Evolutionary conservation across 2,329 filamentous ascomycete species (phyloP), one percentile per base, ranked within the genome.

Genomic region (Fusarium abutilonis): DNA sequence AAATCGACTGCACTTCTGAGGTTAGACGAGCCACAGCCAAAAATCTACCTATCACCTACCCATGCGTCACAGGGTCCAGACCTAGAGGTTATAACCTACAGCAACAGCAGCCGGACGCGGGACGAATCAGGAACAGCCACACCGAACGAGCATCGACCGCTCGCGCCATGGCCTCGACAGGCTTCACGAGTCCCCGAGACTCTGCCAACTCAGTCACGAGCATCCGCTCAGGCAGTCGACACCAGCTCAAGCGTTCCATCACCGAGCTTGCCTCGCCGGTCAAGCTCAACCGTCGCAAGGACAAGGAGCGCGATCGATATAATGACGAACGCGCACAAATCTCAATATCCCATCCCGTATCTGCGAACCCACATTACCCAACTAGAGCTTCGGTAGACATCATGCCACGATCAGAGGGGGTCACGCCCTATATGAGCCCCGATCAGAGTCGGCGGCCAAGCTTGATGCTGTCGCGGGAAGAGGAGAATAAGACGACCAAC

Each of bases 231-330:
- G 68, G 66, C 70, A 65, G 70, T 73, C 80, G 79, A 56, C 84
- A 85, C 66, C 82, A 84, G 65, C 77, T 86, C 57, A 82, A 79
- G 58, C 80, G 83, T 31, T 87, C 86, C 42, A 79, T 86, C 56
- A 81, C 80, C 40, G 84, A 86, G 63, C 67, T 85, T 47, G 77
- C 82, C 21, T 79, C 81, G 32, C 81, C 83, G 19, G 75, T 78
- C 56, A 78, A 75, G 54, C 73, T 77, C 62, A 65, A 69, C 72
- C 78, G 79, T 26, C 67, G 62, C 35, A 70, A 75, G 38, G 69
- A 69, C 47, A 67, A 69, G 49, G 66, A 70, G 46, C 67, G 67
- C 52, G 65, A 69, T 39, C 68, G 68, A 55, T 68, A 57, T 57
- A 56, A 72, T 62, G 72, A 77, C 51, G 75, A 74, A 35, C 67